Evolutionary conservation across 345 rosid genomes (phyloP), one percentile per base, ranked within the genome.

Genomic region (Salix caprea): DNA sequence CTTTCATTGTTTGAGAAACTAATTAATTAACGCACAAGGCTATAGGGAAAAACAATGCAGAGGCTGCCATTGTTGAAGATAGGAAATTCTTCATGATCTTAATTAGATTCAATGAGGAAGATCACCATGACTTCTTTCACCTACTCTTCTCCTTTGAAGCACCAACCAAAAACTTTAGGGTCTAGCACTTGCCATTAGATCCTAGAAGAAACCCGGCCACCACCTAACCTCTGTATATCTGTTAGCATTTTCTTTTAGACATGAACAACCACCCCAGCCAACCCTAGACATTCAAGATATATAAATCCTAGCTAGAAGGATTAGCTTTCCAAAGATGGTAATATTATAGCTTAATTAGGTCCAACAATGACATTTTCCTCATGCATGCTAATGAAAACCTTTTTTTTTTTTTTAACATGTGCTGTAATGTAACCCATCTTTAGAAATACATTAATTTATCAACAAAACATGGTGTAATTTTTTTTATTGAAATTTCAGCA

Each of bases 231-330:
- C 23, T 58, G 28, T 56, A 56, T 56, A n/a, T 56, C 23, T 3
- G 62, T 58, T n/a, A 58, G 62, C 14, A 23, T n/a, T 58, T n/a
- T 26, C 26, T 23, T 9, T 58, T n/a, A n/a, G 37, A 73, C 56
- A 26, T 36, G 50, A 67, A 62, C 26, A 30, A 76, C 74, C 56
- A 40, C 72, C 39, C 84, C 80, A 77, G 77, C 83, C 54, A 77
- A 81, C 75, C 80, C 68, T 72, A 76, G 39, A 32, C 24, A 61
- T 42, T 32, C 52, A 36, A 24, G 48, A 37, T 4, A 65, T 36
- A 34, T 58, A 46, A 77, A 54, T 76, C 15, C 42, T 68, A 37
- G 34, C 42, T 68, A 37, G 34, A 37, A 39, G 73, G 58, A 68
- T 40, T 71, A 66, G 3, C 52, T 64, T 48, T 36, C 80, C 30